Conservation (phyloP, 495 filamentous ascomycete species). For the Darksidea phi region DNA sequence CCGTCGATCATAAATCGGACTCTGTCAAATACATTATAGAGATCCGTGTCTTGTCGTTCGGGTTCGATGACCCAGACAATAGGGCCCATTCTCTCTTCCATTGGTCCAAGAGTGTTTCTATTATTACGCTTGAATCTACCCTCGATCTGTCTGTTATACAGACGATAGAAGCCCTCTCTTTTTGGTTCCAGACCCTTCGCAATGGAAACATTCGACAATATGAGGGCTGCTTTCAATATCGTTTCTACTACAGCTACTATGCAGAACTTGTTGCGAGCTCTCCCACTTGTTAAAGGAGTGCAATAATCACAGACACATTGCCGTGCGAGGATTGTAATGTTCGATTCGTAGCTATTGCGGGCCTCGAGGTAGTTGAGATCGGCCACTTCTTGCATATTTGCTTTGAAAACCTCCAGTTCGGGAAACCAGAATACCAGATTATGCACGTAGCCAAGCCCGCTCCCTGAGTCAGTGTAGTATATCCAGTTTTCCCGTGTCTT, state of each 20-base stretch:
- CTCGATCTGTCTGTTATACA: too few species aligned
- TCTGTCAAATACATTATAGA: too few species aligned
- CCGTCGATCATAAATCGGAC: too few species aligned
- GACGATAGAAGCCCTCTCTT: background rate
- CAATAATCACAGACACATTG: background rate
- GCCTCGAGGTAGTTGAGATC: background rate
- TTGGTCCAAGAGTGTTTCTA: too few species aligned
- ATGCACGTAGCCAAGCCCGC: background rate
- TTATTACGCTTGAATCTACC: too few species aligned
- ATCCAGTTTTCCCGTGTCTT: background rate
- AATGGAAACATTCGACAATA: background rate
- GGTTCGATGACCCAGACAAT: too few species aligned
- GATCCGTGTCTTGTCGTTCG: too few species aligned
- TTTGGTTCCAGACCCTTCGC: background rate
- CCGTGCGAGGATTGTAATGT: background rate
- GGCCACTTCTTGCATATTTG: background rate
- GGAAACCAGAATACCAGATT: background rate
- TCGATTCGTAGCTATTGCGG: background rate
- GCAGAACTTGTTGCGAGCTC: background rate
- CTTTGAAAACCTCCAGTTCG: background rate
- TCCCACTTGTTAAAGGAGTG: background rate
- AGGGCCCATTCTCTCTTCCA: too few species aligned
- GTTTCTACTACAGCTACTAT: background rate
- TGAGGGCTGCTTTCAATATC: background rate
- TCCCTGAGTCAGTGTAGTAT: background rate